phyloP scores from a whole-genome alignment of 2,329 filamentous ascomycete genomes.

The Parafenestella ontariensis region DNA sequence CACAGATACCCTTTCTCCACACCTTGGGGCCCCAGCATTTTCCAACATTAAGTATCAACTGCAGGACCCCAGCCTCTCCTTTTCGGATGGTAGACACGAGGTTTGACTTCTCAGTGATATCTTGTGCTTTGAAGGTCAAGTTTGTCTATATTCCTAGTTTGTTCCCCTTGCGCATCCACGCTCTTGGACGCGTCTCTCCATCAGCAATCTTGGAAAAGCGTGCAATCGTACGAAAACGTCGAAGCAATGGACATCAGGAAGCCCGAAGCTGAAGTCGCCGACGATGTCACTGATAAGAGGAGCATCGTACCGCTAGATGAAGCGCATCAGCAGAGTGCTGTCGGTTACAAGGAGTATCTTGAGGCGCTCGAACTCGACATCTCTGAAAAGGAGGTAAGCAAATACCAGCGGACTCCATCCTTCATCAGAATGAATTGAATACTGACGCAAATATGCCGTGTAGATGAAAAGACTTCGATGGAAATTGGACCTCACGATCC shows the following conservation, averaged over 20 bases:
- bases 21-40: background rate
- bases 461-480: conserved; percentile 21
- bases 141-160: too few relatives aligned
- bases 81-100: too few relatives aligned
- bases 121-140: too few relatives aligned
- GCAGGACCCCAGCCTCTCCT: background rate
- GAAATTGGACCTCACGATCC: conserved; percentile 32
- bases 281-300: background rate
- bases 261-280: background rate
- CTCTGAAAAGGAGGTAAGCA: conserved; percentile 14
- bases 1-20: background rate
- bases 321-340: conserved; percentile 13
- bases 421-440: background rate
- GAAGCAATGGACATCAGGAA: conserved; percentile 5
- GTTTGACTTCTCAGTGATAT: too few relatives aligned
- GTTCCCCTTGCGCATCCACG: too few relatives aligned
- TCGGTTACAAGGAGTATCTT: conserved; percentile 25
- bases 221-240: too few relatives aligned
- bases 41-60: too few relatives aligned
- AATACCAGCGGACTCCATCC: too few relatives aligned
- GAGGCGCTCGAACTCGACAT: conserved; percentile 17
- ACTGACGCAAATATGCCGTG: background rate
- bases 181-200: background rate
- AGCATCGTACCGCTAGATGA: background rate
- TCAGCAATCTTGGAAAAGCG: background rate